phyloP scores from a whole-genome alignment of 1,284 basidiomycete species.

The Inonotus hispidus region DNA sequence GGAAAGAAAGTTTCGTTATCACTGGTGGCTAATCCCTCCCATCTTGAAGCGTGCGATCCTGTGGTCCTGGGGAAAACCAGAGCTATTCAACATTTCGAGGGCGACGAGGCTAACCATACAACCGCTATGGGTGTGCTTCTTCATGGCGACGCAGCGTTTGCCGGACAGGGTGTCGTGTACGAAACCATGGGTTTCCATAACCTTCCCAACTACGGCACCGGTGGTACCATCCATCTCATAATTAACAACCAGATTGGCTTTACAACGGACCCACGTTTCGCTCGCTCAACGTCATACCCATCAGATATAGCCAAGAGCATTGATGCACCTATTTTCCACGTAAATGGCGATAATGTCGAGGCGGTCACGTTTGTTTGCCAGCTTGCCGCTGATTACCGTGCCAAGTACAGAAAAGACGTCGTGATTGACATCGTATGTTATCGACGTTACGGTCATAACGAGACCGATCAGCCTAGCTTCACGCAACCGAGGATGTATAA shows the following conservation, averaged over 20 bases:
- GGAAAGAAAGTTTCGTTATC: conserved; percentile 98
- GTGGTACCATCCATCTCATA: conserved; percentile 97
- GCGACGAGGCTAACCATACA: conserved; percentile 71
- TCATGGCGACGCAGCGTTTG: conserved; percentile 98
- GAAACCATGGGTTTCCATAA: conserved; percentile 99
- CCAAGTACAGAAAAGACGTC: conserved; percentile 98
- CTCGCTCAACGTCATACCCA: conserved; percentile 97
- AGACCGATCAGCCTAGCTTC: conserved; percentile 98
- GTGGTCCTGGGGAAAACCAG: conserved; percentile 98
- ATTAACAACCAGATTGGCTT: conserved; percentile 99
- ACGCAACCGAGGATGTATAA: conserved; percentile 99
- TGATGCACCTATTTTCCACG: conserved; percentile 99
- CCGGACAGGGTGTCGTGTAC: conserved; percentile 98
- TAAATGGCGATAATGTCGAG: conserved; percentile 98
- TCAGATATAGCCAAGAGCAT: conserved; percentile 99
- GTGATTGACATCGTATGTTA: conserved; percentile 99
- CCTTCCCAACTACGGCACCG: conserved; percentile 92
- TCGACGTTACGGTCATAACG: conserved; percentile 98
- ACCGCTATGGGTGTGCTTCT: conserved; percentile 93
- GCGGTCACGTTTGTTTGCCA: conserved; percentile 98
- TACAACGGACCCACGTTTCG: conserved; percentile 97
- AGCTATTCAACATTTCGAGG: conserved; percentile 93
- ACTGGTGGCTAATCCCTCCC: conserved; percentile 97
- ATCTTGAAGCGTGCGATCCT: conserved; percentile 95
- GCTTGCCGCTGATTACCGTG: conserved; percentile 96